phyloP scores from a whole-genome alignment of 2,329 filamentous ascomycete genomes.

The Ophiostoma ulmi region DNA sequence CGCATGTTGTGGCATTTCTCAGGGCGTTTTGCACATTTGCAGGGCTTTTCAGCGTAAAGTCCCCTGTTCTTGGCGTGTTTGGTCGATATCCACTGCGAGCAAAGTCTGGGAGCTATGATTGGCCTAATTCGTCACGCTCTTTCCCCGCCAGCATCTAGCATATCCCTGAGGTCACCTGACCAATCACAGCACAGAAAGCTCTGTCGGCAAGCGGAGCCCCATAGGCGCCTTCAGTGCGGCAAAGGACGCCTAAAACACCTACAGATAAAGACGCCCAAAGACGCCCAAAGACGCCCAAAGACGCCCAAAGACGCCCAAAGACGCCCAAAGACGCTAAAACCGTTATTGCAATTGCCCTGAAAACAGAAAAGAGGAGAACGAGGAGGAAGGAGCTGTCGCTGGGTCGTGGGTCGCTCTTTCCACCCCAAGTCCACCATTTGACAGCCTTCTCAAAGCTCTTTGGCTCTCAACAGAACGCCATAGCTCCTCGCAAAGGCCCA shows the following conservation, averaged over 20 bases:
- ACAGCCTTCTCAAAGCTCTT: background rate
- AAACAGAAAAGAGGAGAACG: background rate
- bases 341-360: background rate
- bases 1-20: background rate
- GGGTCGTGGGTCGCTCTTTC: slow-evolving; percentile 5
- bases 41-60: background rate
- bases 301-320: background rate
- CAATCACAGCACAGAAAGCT: background rate
- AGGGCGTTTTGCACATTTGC: background rate
- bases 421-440: background rate
- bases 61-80: background rate
- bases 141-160: background rate
- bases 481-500: background rate
- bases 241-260: background rate
- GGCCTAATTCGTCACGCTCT: background rate
- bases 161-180: background rate
- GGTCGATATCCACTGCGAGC: background rate
- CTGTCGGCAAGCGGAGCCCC: background rate
- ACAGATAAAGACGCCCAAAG: no score
- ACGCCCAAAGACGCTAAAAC: background rate
- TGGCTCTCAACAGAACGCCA: background rate
- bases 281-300: background rate
- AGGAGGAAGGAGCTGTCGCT: background rate
- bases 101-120: background rate
- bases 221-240: background rate